Evolutionary conservation across 768 basidiomycete genomes (phyloP).

Genomic region (Auriculariales sp.): DNA sequence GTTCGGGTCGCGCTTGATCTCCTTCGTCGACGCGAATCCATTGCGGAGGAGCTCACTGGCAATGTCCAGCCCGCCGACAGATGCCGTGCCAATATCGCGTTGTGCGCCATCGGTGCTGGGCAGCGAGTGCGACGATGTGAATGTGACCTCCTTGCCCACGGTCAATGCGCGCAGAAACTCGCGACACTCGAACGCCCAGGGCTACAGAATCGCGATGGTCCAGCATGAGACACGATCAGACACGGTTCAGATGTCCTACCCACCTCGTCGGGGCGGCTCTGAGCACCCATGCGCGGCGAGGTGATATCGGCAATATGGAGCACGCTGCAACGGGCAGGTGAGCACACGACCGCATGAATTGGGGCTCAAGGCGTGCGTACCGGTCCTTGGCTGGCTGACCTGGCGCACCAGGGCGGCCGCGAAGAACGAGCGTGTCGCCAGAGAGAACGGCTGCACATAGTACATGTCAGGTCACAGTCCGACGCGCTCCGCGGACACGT

Average conservation of each 20-base stretch:
- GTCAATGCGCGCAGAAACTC: conserved; percentile 76
- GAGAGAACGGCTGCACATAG: conserved; percentile 60
- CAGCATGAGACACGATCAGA: conserved; percentile 1
- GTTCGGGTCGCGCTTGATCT: conserved; percentile 66
- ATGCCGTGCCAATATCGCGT: conserved; percentile 68
- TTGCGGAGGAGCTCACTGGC: conserved; percentile 61
- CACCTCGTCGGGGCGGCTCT: conserved; percentile 81
- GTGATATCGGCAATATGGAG: conserved; percentile 80
- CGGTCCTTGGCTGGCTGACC: conserved; percentile 86
- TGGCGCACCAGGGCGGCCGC: conserved; percentile 60
- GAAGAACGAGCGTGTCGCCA: conserved; percentile 77
- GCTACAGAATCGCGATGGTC: conserved; percentile 25
- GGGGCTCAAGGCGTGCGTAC: conserved; percentile 22
- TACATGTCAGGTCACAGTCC: neutral
- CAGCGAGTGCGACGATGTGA: conserved; percentile 68
- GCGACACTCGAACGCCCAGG: conserved; percentile 84
- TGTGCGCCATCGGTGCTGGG: conserved; percentile 55
- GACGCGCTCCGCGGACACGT: neutral
- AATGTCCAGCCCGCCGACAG: conserved; percentile 59
- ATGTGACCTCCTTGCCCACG: conserved; percentile 85
- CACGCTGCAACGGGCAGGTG: conserved; percentile 32
- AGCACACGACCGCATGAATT: neutral
- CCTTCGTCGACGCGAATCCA: conserved; percentile 93
- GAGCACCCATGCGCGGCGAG: conserved; percentile 73
- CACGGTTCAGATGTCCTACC: conserved; percentile 2